These are phyloP conservation scores for Fragaria ananassa DNA, from an alignment of 306 rosid species.

Conservation along the genomic window DNA sequence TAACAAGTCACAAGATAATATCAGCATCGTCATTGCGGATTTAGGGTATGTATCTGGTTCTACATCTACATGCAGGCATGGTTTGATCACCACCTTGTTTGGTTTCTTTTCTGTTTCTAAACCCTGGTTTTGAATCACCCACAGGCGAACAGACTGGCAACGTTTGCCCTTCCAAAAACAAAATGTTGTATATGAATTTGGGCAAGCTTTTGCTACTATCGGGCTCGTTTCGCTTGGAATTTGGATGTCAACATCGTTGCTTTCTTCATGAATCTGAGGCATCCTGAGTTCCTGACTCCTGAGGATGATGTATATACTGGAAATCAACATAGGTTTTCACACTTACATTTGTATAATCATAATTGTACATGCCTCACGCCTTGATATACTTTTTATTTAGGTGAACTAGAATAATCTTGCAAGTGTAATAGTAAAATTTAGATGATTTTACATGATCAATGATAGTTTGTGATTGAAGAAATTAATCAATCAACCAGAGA, in stretches of 20 bases:
- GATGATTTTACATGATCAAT: conserved; percentile 1
- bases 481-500: not conserved
- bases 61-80: not conserved
- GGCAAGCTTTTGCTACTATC: conserved; percentile 72
- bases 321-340: conserved; percentile 26
- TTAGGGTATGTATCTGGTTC: conserved; percentile 56
- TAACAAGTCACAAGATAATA: conserved; percentile 76
- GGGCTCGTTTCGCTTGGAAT: conserved; percentile 71
- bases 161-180: conserved; percentile 46
- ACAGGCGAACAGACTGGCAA: conserved; percentile 69
- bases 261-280: conserved; percentile 43
- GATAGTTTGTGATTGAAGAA: conserved; percentile 9
- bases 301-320: conserved; percentile 48
- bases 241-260: conserved; percentile 63
- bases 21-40: conserved; percentile 91
- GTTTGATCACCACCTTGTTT: not conserved
- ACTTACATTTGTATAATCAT: conserved; percentile 32
- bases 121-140: conserved; percentile 18
- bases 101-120: not conserved
- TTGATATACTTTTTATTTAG: conserved; percentile 41
- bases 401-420: conserved; percentile 11
- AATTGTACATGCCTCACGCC: conserved; percentile 45
- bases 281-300: conserved; percentile 4
- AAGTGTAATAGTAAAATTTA: not conserved
- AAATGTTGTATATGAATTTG: conserved; percentile 49